Evolutionary conservation across 441 rosid species (phyloP).

Genomic region (Euphorbia celastroides): DNA sequence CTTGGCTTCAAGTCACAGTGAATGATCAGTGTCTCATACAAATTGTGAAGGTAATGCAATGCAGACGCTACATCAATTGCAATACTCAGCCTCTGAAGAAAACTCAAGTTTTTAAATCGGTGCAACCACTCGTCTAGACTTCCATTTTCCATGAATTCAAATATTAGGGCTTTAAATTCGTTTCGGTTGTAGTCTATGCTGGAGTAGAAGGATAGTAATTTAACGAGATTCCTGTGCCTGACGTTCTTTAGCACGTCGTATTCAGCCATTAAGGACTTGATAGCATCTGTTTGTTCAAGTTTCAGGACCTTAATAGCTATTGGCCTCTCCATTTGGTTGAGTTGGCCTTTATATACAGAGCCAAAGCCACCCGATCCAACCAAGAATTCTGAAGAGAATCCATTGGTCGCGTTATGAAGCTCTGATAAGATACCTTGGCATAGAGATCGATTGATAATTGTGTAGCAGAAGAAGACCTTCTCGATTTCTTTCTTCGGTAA

Average conservation of each 20-base stretch:
- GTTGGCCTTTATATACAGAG: constrained; percentile 26
- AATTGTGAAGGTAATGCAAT: constrained; percentile 30
- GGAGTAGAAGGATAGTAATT: constrained; percentile 18
- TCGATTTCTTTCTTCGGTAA: background rate
- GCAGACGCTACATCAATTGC: background rate
- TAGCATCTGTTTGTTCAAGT: constrained; percentile 21
- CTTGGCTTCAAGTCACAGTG: constrained; percentile 20
- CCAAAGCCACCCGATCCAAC: constrained; percentile 28
- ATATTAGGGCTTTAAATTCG: background rate
- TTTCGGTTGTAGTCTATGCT: constrained; percentile 18
- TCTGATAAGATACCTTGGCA: constrained; percentile 14
- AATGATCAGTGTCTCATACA: constrained; percentile 17
- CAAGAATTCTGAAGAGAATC: constrained; percentile 22
- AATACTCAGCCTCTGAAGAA: background rate
- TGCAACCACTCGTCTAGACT: constrained; percentile 25
- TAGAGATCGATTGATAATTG: background rate
- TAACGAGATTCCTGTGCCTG: constrained; percentile 30
- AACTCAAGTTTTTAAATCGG: background rate
- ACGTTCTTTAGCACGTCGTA: constrained; percentile 21
- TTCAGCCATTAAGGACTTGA: constrained; percentile 22
- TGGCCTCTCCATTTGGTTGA: background rate
- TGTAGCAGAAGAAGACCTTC: background rate
- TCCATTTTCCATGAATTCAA: constrained; percentile 26
- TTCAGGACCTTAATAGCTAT: constrained; percentile 30
- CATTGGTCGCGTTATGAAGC: constrained; percentile 20